Conservation (phyloP, 495 filamentous ascomycete species). For the Penicillium salamii region DNA sequence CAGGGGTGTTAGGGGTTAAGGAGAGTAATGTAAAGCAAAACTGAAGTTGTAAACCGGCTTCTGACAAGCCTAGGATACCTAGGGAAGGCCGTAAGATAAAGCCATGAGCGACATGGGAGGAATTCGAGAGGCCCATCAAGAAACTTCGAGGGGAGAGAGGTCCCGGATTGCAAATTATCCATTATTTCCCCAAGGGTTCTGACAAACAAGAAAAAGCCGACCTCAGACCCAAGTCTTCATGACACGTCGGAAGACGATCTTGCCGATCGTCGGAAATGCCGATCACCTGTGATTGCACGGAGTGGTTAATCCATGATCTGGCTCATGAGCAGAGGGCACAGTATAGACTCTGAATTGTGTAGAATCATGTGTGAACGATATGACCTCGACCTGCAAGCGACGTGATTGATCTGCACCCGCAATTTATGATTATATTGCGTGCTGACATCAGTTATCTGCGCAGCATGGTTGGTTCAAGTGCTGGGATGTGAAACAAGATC, state of each 20-base stretch:
- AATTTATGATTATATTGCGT: background rate
- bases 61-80: too few relatives aligned
- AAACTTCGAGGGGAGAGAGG: background rate
- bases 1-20: too few relatives aligned
- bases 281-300: background rate
- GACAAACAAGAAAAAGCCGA: background rate
- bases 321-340: too few relatives aligned
- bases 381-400: background rate
- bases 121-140: too few relatives aligned
- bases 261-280: background rate
- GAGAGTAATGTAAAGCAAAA: too few relatives aligned
- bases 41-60: too few relatives aligned
- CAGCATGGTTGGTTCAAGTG: background rate
- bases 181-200: background rate
- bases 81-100: too few relatives aligned
- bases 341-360: too few relatives aligned
- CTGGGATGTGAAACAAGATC: background rate
- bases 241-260: background rate
- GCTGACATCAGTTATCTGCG: background rate
- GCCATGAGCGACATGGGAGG: too few relatives aligned
- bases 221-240: too few relatives aligned
- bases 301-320: too few relatives aligned
- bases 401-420: background rate
- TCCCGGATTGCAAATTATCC: background rate
- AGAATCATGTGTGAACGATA: background rate